Evolutionary conservation across 768 basidiomycete species (phyloP), one percentile per base, ranked within the genome.

Genomic region (Auriscalpium microsporum): DNA sequence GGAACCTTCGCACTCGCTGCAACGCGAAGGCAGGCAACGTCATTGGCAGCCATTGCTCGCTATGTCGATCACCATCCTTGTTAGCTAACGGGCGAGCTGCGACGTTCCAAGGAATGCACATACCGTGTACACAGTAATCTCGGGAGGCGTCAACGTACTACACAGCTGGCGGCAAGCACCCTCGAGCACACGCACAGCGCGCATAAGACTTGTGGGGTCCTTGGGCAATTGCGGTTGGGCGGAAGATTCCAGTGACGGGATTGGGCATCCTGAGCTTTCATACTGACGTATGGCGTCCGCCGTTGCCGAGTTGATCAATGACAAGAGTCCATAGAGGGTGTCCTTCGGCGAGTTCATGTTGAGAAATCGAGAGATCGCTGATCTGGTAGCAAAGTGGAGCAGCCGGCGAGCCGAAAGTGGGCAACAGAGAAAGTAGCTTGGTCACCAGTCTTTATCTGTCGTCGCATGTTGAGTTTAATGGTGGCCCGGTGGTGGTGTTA

Each of bases 1-100:
- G 77, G 64, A 34, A 77, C 65, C 47, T 69, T 68, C 40, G 70
- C 69, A 10, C 67, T 61, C 16, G 65, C 48, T 3, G 64, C 72
- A 11, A 74, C 70, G 14, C 65, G 67, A 21, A 76, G 52, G 45
- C 69, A 72, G 6, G 69, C 28, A 28, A 66, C 17, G 36, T 19
- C 50, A 36, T 36, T 7, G n/a, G 48, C 17, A 13, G 56, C 51
- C 28, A 28, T 17, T 47, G 16, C 19, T 5, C 17, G 54, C 60
- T 54, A 19, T 40, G 21, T 35, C 14, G 11, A 19, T 33, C 8
- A 0, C 6, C 7, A 19, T n/a, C 2, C 4, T 13, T 7, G 8
- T 42, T 9, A n/a, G 44, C 10, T 9, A 19, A 10, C 16, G 33
- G 10, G 11, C 8, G 16, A 9, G 16, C 35, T 36, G 17, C 28